Evolutionary conservation across 2,329 filamentous ascomycete species (phyloP).

Genomic region (Achaetomium macrosporum): DNA sequence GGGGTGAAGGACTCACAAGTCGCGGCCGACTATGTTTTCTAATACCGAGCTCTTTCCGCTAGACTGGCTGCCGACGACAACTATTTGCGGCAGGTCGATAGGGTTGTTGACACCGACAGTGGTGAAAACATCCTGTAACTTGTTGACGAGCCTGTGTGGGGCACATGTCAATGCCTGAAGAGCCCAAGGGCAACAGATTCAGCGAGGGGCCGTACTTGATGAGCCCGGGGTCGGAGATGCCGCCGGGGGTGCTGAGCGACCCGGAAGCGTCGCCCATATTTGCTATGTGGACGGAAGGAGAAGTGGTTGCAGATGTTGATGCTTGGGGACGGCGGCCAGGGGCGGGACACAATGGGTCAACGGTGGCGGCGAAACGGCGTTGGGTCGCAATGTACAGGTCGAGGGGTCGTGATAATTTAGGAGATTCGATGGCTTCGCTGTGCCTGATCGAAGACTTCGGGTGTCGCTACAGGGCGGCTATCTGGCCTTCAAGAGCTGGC

Average conservation of each 20-base stretch:
- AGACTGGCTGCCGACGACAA: constrained; percentile 95
- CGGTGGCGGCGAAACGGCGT: neutral
- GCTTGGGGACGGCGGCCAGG: neutral
- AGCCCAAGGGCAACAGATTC: neutral
- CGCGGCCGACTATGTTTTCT: constrained; percentile 96
- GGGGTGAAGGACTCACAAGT: constrained; percentile 68
- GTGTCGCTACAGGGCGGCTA: too few species aligned
- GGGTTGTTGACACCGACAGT: constrained; percentile 99
- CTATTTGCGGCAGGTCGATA: constrained; percentile 97
- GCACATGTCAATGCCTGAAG: constrained; percentile 22
- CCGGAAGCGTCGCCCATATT: constrained; percentile 21
- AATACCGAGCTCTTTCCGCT: constrained; percentile 98
- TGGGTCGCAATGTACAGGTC: neutral
- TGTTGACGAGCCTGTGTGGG: constrained; percentile 75
- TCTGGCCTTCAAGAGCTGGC: too few species aligned
- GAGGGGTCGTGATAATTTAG: neutral
- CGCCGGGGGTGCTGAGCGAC: constrained; percentile 43
- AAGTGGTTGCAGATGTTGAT: constrained; percentile 1
- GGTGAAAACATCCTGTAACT: constrained; percentile 97
- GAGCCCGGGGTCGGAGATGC: constrained; percentile 61
- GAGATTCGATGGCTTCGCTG: too few species aligned
- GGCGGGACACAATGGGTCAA: neutral
- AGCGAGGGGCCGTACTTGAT: constrained; percentile 48
- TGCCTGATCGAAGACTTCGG: too few species aligned
- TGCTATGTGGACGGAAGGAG: neutral